Percentiles rank a stretch among this genome's conserved stretches.
phyloP scores from a whole-genome alignment of 2,329 filamentous ascomycete species.

The Fusarium sp. region DNA sequence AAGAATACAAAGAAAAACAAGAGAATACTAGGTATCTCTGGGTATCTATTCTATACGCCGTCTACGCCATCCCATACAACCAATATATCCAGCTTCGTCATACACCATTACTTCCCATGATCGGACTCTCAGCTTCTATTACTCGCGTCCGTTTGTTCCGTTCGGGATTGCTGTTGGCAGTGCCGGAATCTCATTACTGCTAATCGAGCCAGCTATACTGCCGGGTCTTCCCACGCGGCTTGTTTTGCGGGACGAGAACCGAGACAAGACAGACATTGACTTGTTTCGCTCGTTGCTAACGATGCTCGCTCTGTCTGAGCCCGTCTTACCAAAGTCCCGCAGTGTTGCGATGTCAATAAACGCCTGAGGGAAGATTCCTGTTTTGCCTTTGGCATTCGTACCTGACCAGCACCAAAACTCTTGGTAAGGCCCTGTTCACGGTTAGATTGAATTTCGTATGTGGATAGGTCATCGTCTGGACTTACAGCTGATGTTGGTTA shows the following conservation, averaged over 20 bases:
- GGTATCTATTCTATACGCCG: conserved; percentile 39
- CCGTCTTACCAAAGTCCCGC: conserved; percentile 50
- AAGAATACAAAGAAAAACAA: conserved; percentile 8
- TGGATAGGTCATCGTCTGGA: conserved; percentile 19
- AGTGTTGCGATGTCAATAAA: conserved; percentile 62
- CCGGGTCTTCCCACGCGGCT: conserved; percentile 47
- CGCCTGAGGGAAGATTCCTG: conserved; percentile 64
- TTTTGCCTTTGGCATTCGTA: conserved; percentile 63
- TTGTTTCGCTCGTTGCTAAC: conserved; percentile 53
- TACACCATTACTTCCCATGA: conserved; percentile 12
- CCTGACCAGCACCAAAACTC: conserved; percentile 70
- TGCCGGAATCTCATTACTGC: conserved; percentile 47
- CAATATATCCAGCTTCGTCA: conserved; percentile 10
- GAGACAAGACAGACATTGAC: conserved; percentile 51
- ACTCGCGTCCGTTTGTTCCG: conserved; percentile 16
- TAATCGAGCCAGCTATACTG: conserved; percentile 51
- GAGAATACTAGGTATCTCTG: conserved; percentile 13
- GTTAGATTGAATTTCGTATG: conserved; percentile 16
- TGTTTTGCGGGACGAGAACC: conserved; percentile 51
- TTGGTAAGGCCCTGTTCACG: conserved; percentile 55
- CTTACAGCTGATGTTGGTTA: conserved; percentile 72
- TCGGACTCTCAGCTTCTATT: not conserved
- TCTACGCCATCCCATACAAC: conserved; percentile 22
- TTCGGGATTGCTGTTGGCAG: conserved; percentile 32
- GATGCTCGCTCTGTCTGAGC: conserved; percentile 48